Evolutionary conservation across 1,139 yeast genomes (phyloP), one percentile per base, ranked within the genome.

Genomic region (Arxiozyma slooffiae): DNA sequence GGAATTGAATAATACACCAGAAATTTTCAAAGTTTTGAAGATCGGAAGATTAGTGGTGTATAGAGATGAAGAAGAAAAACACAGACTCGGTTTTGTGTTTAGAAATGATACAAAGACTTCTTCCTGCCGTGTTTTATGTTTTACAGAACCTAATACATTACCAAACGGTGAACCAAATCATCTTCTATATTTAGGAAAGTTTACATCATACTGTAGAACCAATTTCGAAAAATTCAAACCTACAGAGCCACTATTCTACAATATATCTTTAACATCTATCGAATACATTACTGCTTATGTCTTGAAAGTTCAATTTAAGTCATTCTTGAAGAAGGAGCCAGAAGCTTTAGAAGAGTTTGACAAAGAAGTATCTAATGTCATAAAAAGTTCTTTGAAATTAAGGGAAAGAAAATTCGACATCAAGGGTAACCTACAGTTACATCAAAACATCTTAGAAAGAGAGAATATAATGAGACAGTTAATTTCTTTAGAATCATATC

Each of bases 11-110:
- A 71, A 71, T 38, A 71, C 76, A 50, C 75, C 82, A 2, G 62
- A 73, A 2, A 68, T 78, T 21, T 71, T 77, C 49, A 70, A 72
- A 24, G 66, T 77, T n/a, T 65, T 84, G 50, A 71, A 68, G 47
- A 63, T 70, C 2, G 95, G 95, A 9, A 73, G 88, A 53, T 63
- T 85, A 50, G 64, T 87, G 49, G 75, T 82, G 11, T 85, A 71
- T 65, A 75, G 80, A 54, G 81, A 80, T 59, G 66, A 64, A 3
- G 60, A 66, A 11, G 72, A 67, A 6, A 64, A 67, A 7, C 63
- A 78, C 1, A 71, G 73, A 48, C 66, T 81, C 20, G 95, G 88
- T 2, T 75, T 81, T 56, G 64, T 82, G 39, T 69, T 77, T 47
- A 75, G 73, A 59, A 66, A 72, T 14, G 73, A 72, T 49, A 60